Evolutionary conservation across 1,284 basidiomycete genomes (phyloP), one percentile per base, ranked within the genome.

Genomic region (Tylopilus sp.): DNA sequence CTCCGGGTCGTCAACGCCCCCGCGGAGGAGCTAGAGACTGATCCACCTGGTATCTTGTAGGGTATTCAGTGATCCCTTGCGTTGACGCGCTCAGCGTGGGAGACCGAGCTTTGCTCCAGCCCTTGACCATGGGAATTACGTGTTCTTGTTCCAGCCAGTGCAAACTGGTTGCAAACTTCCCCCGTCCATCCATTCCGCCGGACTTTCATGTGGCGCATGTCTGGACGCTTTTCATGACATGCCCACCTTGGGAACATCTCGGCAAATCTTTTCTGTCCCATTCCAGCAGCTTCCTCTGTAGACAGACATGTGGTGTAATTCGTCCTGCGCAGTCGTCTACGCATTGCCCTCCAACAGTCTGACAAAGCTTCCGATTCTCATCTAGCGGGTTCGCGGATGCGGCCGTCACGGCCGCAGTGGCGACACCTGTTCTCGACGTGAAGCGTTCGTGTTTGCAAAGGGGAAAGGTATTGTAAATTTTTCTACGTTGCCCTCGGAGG

Each of bases 181-280:
- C 49, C 48, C 42, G 47, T 44, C 33, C 32, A 44, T 25, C 22
- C 43, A 43, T 52, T 65, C 68, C 65, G 53, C 67, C 67, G 53
- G 65, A 69, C 60, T 56, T 70, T 56, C 65, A 58, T 54, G 58
- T 47, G 41, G 43, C 28, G 43, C 53, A 49, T 26, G 37, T 13
- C 43, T 42, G n/a, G 9, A 17, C 48, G 28, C 22, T 24, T 39
- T 54, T 53, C 43, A 57, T 53, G 48, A 51, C 33, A 44, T 55
- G 55, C 42, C 49, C 50, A 46, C 52, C 63, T 63, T 66, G 64
- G 55, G 65, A 69, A 65, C 53, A 50, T 50, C 47, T 56, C 43
- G 54, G 68, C 50, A 63, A 58, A 68, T 65, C 66, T 40, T 49
- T 44, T 41, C 26, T 20, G 51, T 29, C 25, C 26, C 33, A 29